Base-by-base conservation (phyloP, 176 grass and related monocot genomes). In the Phragmites australis region DNA sequence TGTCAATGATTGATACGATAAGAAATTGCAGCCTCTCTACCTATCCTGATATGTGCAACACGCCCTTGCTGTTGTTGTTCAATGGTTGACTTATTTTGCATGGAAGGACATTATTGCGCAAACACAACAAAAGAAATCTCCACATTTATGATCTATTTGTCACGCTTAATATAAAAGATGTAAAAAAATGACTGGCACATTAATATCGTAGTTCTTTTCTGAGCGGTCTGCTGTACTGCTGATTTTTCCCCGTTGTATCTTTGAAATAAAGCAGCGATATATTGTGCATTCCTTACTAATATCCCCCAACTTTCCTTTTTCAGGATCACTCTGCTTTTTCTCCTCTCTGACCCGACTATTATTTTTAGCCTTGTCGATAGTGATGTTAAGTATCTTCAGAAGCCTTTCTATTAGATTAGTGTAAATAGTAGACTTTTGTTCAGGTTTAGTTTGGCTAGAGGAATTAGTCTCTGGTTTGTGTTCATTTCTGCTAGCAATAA, bases 401-500 rank as follows among this genome's bases (percentile, higher is more conserved):
- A 32, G 65, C 52, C 72, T 86, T 15, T 77, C 9, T 44, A 31
- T 58, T 86, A 86, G 73, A 39, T 86, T 90, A 90, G 65, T 90
- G 82, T 90, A 86, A 86, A 93, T 85, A 87, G 31, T 76, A 94
- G 77, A 17, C 77, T 91, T n/a, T n/a, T 87, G 56, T 72, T 84
- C 47, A 60, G 59, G 45, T 81, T 72, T 84, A 89, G 61, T 81
- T 76, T 69, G 73, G 15, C 82, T 65, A 68, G 85, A 87, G 86
- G 61, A 71, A 94, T 91, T 89, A 94, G 66, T 74, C 68, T 82
- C 30, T 75, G 60, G 80, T 87, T 72, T 8, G 30, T 82, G 76
- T 82, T 78, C 46, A 25, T 84, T 85, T 82, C 74, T 79, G 59
- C 74, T 60, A 68, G 83, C 65, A 79, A 89, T 77, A 79, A 94